A percentile compares a stretch with the other conserved stretches of the same genome.
phyloP scores from a whole-genome alignment of 2,329 filamentous ascomycete genomes.

The Bipolaris zeicola region DNA sequence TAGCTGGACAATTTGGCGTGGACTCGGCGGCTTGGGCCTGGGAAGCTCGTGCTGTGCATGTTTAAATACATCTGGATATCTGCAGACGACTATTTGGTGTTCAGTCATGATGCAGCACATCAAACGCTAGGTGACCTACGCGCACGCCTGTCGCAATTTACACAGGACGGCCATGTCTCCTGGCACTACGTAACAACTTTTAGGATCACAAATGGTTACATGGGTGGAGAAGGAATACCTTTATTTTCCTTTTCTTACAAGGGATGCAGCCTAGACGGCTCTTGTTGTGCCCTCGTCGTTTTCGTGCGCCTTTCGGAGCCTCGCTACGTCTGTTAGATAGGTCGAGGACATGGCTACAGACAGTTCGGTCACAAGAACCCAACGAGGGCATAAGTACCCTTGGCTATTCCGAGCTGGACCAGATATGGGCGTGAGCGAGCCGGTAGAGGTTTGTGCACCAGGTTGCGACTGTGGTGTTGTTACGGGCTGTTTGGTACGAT shows the following conservation, averaged over 20 bases:
- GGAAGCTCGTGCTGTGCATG: slow-evolving; percentile 21
- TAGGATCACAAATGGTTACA: not conserved
- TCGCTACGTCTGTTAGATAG: not conserved
- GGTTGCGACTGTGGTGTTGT: not conserved
- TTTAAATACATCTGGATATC: slow-evolving; percentile 37
- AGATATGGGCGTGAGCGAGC: not conserved
- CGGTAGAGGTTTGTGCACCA: not conserved
- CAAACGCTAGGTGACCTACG: slow-evolving; percentile 2
- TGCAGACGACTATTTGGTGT: slow-evolving; percentile 27
- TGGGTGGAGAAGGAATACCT: slow-evolving; percentile 54
- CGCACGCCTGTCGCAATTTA: slow-evolving; percentile 46
- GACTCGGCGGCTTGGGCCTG: slow-evolving; percentile 15
- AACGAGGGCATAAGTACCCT: slow-evolving; percentile 1
- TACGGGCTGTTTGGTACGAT: not conserved
- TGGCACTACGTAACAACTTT: slow-evolving; percentile 33
- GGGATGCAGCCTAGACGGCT: slow-evolving; percentile 69
- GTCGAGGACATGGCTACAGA: not conserved
- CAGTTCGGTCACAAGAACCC: not conserved
- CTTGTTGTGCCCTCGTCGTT: slow-evolving; percentile 63
- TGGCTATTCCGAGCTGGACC: not conserved
- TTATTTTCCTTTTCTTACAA: slow-evolving; percentile 73
- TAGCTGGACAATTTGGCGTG: slow-evolving; percentile 19
- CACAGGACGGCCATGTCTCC: slow-evolving; percentile 48
- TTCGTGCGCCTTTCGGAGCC: slow-evolving; percentile 8
- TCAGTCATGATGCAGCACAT: not conserved